Evolutionary conservation across 2,329 filamentous ascomycete genomes (phyloP).

Genomic region (Shiraia bambusicola): DNA sequence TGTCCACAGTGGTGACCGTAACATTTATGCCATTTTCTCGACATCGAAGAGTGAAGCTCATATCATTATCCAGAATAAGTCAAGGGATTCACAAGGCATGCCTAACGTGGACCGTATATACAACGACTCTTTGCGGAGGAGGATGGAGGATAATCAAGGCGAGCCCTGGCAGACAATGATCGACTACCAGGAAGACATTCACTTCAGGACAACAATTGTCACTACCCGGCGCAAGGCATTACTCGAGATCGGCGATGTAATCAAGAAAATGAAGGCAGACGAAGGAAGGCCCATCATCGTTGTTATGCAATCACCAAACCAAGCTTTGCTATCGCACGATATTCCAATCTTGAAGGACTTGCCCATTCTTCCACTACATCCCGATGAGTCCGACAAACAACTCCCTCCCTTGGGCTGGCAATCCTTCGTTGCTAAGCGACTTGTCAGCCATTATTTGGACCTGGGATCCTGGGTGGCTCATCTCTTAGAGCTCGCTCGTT

Average conservation of each 20-base stretch:
- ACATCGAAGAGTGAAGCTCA: constrained; percentile 77
- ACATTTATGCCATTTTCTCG: constrained; percentile 93
- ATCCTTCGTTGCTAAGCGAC: constrained; percentile 77
- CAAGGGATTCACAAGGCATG: constrained; percentile 77
- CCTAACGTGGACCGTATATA: constrained; percentile 92
- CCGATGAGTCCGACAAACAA: constrained; percentile 80
- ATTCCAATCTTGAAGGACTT: constrained; percentile 82
- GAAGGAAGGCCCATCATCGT: constrained; percentile 78
- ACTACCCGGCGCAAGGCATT: constrained; percentile 87
- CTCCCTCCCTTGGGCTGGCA: constrained; percentile 95
- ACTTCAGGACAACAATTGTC: constrained; percentile 84
- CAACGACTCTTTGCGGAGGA: constrained; percentile 68
- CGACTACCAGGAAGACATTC: constrained; percentile 80
- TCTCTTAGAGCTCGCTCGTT: constrained; percentile 81
- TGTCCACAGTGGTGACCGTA: constrained; percentile 83
- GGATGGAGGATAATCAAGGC: constrained; percentile 65
- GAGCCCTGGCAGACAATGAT: constrained; percentile 79
- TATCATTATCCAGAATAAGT: constrained; percentile 83
- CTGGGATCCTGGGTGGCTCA: constrained; percentile 92
- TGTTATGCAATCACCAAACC: constrained; percentile 87
- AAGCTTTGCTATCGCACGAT: constrained; percentile 77
- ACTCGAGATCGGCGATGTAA: constrained; percentile 80
- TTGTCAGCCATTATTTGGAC: constrained; percentile 87
- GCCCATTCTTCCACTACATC: constrained; percentile 77
- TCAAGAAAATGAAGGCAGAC: constrained; percentile 89